These are phyloP conservation scores for Papiliotrema fonsecae DNA, from an alignment of 1,284 basidiomycete genomes.

Conservation along the genomic window DNA sequence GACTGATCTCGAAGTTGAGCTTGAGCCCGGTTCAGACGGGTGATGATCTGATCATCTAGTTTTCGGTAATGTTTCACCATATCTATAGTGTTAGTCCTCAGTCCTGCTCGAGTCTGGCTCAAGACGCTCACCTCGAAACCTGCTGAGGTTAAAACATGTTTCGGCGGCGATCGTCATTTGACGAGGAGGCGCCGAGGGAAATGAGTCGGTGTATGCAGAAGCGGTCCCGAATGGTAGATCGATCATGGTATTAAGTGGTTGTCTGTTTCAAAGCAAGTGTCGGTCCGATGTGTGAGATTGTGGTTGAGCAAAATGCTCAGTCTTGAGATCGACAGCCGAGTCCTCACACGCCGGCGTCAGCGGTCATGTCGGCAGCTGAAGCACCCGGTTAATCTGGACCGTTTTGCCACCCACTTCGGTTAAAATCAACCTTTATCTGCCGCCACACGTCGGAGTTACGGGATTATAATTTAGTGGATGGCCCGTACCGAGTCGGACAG, in stretches of 20 bases:
- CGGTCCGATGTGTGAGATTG: no score
- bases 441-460: neutral
- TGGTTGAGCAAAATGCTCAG: no score
- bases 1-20: conserved; percentile 67
- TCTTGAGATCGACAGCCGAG: neutral
- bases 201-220: conserved; percentile 46
- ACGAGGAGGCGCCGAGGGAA: conserved; percentile 39
- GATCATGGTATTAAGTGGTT: conserved; percentile 13
- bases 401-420: neutral
- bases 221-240: conserved; percentile 42
- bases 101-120: neutral
- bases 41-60: conserved; percentile 74
- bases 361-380: neutral
- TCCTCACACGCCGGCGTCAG: neutral
- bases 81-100: conserved; percentile 52
- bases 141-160: conserved; percentile 68
- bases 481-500: neutral
- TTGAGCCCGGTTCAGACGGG: conserved; percentile 74
- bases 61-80: conserved; percentile 78
- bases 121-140: conserved; percentile 68
- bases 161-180: conserved; percentile 41
- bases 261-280: neutral
- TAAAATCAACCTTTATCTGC: no score
- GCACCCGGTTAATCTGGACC: neutral
- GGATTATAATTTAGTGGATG: neutral